Percentiles rank a stretch among this genome's conserved stretches.
Evolutionary conservation across 106 monocot species (phyloP).

Genomic region (Dendrobium officinale): DNA sequence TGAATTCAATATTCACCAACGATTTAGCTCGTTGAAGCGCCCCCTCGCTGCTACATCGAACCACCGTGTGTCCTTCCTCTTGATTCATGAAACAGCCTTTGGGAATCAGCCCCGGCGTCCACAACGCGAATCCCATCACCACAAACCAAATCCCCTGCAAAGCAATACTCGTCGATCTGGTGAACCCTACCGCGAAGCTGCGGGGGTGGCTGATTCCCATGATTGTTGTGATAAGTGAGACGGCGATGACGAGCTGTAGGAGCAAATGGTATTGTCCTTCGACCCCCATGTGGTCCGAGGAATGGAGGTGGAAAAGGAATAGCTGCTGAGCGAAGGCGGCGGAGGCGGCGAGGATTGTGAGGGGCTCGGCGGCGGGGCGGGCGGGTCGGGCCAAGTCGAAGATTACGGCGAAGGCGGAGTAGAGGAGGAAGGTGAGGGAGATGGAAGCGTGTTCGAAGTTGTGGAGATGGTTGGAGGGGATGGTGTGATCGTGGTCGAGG

Average conservation of each 20-base stretch:
- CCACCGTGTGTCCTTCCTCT: constrained; percentile 42
- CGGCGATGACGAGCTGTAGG: constrained; percentile 52
- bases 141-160: constrained; percentile 73
- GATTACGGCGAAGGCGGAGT: constrained; percentile 30
- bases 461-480: constrained; percentile 62
- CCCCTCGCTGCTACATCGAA: constrained; percentile 23
- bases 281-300: constrained; percentile 80
- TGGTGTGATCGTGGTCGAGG: constrained; percentile 44
- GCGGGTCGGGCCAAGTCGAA: constrained; percentile 3
- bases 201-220: constrained; percentile 28
- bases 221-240: constrained; percentile 53
- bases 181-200: constrained; percentile 48
- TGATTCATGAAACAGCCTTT: constrained; percentile 47
- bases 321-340: constrained; percentile 27
- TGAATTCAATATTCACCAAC: constrained; percentile 26
- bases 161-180: constrained; percentile 9
- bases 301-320: constrained; percentile 12
- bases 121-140: constrained; percentile 63
- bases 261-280: constrained; percentile 79
- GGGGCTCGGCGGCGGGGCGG: constrained; percentile 8
- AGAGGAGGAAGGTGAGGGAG: constrained; percentile 35
- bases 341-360: constrained; percentile 36
- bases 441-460: constrained; percentile 78
- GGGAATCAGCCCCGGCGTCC: constrained; percentile 31
- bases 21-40: constrained; percentile 49